Evolutionary conservation across 2,329 filamentous ascomycete species (phyloP), one percentile per base, ranked within the genome.

Genomic region (Penicillium sp.): DNA sequence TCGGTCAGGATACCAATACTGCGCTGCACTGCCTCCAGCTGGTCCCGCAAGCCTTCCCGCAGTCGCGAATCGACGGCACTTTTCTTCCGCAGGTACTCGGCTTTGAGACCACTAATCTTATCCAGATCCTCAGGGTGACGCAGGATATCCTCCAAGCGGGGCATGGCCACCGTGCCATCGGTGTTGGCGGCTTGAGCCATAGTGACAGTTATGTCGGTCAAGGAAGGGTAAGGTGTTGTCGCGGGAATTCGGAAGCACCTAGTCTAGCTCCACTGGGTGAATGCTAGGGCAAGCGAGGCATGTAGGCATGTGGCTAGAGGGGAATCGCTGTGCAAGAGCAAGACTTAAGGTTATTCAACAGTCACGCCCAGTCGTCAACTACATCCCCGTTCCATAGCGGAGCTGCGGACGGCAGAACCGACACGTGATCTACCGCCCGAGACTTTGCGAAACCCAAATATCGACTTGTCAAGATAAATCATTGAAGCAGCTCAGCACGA

Each of bases 71-170:
- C 93, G 50, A 98, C 82, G 46, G 87, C 87, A 24, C 81, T 81
- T 74, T 98, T 98, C 75, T 96, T 97, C 64, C 93, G 88, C 58
- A 82, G 81, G 73, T 97, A 95, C 69, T 98, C 93, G 57, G 86
- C 80, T 74, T 94, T 95, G 65, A 98, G 78, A 38, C 83, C 83
- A 42, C 84, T 77, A 63, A 98, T 91, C 77, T 96, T 97, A 75
- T 98, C 93, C 58, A 98, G 84, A 72, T 98, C 93, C 67, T 98
- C 93, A 3, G 93, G 89, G 65, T 95, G 89, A 63, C 89, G 88
- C 58, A 98, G 84, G 52, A 97, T 82, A 76, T 97, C 91, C 57
- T 89, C 82, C 68, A 98, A 84, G 76, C 90, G 90, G 8, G 71
- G 72, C 68, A 87, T 81, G 38, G 80, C 80, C 53, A 77, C 72